Percentiles rank a stretch among this genome's conserved stretches.
Conservation (phyloP, 2,329 filamentous ascomycete genomes). For the Neurospora sp. region DNA sequence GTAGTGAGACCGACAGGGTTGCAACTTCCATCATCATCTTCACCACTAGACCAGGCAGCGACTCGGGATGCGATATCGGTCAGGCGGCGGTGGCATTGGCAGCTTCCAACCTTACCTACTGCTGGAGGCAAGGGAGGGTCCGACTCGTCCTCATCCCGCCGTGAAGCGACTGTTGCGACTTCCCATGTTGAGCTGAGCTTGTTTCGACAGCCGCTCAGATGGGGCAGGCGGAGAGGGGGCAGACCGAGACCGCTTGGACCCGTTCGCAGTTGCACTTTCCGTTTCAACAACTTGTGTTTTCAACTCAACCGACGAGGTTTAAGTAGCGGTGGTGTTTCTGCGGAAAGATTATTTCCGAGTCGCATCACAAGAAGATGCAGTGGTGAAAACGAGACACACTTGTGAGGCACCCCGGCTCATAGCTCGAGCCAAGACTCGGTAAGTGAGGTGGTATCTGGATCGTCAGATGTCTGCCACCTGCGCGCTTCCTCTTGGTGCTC, state of each 20-base stretch:
- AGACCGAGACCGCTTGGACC: neutral
- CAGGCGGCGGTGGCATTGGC: neutral
- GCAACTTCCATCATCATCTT: neutral
- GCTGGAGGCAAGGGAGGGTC: neutral
- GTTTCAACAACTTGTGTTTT: neutral
- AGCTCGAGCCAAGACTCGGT: neutral
- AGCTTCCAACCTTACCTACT: neutral
- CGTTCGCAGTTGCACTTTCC: neutral
- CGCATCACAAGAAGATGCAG: neutral
- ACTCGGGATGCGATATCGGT: neutral
- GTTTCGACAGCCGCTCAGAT: neutral
- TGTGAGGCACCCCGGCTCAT: neutral
- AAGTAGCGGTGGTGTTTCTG: neutral
- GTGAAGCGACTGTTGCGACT: neutral
- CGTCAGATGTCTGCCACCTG: neutral
- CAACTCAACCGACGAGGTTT: neutral
- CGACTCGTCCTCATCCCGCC: neutral
- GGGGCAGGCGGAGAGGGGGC: neutral
- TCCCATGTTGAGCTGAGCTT: neutral
- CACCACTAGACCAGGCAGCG: neutral
- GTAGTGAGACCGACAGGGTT: neutral
- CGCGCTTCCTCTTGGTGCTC: neutral
- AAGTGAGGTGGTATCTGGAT: no score
- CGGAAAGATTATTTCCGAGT: neutral
- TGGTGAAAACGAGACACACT: neutral